Evolutionary conservation across 148 eudicot genomes (phyloP).

Genomic region (Amaranthus palmeri): DNA sequence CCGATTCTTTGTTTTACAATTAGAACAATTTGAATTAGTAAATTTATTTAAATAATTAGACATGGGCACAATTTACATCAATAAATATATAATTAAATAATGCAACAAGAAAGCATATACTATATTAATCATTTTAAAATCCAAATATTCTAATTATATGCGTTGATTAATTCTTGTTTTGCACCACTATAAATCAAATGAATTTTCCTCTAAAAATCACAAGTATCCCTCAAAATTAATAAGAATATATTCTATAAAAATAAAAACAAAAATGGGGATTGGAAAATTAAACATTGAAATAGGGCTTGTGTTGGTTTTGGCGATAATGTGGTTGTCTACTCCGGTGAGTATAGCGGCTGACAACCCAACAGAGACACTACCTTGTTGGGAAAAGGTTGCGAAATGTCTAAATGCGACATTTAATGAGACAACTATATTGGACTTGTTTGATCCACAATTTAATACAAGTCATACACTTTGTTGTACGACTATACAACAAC

Average conservation of each 20-base stretch:
- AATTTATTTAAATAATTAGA: too few species aligned
- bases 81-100: too few species aligned
- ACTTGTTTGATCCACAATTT: background rate
- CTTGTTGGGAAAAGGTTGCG: background rate
- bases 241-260: background rate
- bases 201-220: too few species aligned
- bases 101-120: too few species aligned
- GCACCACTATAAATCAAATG: too few species aligned
- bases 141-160: too few species aligned
- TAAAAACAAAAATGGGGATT: background rate
- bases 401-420: background rate
- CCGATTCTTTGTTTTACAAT: too few species aligned
- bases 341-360: background rate
- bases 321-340: background rate
- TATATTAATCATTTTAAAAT: too few species aligned
- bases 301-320: background rate
- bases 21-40: too few species aligned
- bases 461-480: background rate
- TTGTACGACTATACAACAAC: background rate
- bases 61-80: too few species aligned
- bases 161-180: too few species aligned
- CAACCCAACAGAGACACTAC: background rate
- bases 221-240: too few species aligned
- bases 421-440: background rate
- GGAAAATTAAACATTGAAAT: slow-evolving; percentile 2